Evolutionary conservation across 2,329 filamentous ascomycete species (phyloP).

Genomic region (Exophiala calicioides): DNA sequence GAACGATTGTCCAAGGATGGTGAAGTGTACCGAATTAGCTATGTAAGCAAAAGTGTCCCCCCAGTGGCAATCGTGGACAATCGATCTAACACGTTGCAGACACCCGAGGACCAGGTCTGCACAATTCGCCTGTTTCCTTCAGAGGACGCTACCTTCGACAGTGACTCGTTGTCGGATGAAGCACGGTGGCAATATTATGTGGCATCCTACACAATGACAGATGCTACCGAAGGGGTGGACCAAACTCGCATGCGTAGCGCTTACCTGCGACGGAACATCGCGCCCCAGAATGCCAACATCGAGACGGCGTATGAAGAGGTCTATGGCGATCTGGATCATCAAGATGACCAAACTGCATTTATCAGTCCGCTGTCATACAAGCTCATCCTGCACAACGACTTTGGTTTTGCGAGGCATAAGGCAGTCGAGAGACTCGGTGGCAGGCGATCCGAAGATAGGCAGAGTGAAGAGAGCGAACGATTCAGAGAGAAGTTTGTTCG

Average conservation of each 20-base stretch:
- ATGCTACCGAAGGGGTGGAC: constrained; percentile 79
- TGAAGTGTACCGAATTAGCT: constrained; percentile 86
- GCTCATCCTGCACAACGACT: constrained; percentile 69
- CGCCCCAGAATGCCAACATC: constrained; percentile 62
- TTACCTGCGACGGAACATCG: constrained; percentile 71
- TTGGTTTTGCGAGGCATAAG: constrained; percentile 55
- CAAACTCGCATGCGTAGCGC: constrained; percentile 66
- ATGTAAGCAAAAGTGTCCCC: constrained; percentile 62
- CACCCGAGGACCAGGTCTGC: constrained; percentile 67
- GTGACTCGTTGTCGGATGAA: constrained; percentile 64
- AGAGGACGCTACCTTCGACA: constrained; percentile 77
- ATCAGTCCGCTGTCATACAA: constrained; percentile 78
- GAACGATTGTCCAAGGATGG: constrained; percentile 91
- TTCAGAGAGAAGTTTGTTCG: constrained; percentile 56
- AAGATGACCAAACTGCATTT: constrained; percentile 69
- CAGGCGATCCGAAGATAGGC: constrained; percentile 33
- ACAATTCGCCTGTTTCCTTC: constrained; percentile 82
- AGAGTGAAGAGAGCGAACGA: constrained; percentile 47
- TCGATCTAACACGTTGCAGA: constrained; percentile 50
- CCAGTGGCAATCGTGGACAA: constrained; percentile 10
- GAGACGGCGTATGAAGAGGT: constrained; percentile 63
- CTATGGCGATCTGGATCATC: constrained; percentile 56
- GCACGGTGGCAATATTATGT: constrained; percentile 92
- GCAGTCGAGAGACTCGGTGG: constrained; percentile 37
- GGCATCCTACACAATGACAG: constrained; percentile 82